A percentile compares a stretch with the other conserved stretches of the same genome.
phyloP scores from a whole-genome alignment of 2,329 filamentous ascomycete species.

The Tolypocladium cylindrosporum region DNA sequence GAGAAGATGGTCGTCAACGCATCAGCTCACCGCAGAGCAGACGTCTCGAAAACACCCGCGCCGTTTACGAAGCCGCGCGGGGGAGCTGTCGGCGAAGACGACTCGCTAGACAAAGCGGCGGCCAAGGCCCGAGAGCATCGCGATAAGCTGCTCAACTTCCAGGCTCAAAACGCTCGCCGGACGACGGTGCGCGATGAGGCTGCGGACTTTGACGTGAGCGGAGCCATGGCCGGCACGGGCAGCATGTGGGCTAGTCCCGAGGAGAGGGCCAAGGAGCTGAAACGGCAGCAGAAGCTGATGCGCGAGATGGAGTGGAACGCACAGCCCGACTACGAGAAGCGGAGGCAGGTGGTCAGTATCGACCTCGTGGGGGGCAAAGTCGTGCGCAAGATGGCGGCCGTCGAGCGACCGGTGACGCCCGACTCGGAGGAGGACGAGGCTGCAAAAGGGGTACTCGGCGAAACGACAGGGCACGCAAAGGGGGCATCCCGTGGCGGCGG shows the following conservation, averaged over 20 bases:
- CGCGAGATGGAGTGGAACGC: constrained; percentile 82
- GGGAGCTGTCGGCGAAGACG: constrained; percentile 16
- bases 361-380: constrained; percentile 72
- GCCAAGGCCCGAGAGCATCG: constrained; percentile 66
- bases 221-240: constrained; percentile 32
- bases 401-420: constrained; percentile 48
- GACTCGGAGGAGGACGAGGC: constrained; percentile 28
- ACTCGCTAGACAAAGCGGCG: constrained; percentile 44
- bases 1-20: constrained; percentile 81
- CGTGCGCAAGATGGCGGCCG: constrained; percentile 58
- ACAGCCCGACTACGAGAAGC: constrained; percentile 80
- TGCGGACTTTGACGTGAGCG: constrained; percentile 45
- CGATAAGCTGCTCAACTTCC: constrained; percentile 71
- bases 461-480: constrained; percentile 23
- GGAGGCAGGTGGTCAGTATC: constrained; percentile 73
- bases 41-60: constrained; percentile 50
- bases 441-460: constrained; percentile 20
- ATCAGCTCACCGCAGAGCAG: constrained; percentile 53
- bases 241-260: constrained; percentile 75
- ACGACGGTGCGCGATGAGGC: constrained; percentile 85
- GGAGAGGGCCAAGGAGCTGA: constrained; percentile 73
- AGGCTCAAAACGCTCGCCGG: constrained; percentile 73
- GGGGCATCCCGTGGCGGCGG: constrained; percentile 27
- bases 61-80: constrained; percentile 45
- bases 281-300: constrained; percentile 73